These are phyloP conservation scores for Podospora didyma DNA, from an alignment of 495 filamentous ascomycete genomes.

Conservation along the genomic window DNA sequence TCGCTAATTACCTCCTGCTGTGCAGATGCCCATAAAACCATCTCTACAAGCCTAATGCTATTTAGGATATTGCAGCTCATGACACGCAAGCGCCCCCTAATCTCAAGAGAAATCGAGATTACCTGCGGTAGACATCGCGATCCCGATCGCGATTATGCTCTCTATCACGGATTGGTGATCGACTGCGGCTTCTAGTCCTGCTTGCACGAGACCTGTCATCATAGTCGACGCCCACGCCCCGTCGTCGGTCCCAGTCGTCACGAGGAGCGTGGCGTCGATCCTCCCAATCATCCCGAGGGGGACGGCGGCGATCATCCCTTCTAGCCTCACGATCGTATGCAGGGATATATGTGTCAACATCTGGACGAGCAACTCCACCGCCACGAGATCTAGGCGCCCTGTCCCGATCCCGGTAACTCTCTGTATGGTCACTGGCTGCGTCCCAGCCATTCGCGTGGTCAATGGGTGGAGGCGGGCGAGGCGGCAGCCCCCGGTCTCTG, in stretches of 20 bases:
- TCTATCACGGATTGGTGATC: conserved; percentile 41
- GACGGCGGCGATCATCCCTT: conserved; percentile 37
- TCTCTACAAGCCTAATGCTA: too few species aligned
- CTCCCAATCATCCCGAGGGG: conserved; percentile 29
- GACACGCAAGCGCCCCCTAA: neutral
- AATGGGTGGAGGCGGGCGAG: conserved; percentile 38
- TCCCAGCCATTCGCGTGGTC: conserved; percentile 31
- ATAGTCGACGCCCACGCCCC: conserved; percentile 30
- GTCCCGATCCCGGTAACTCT: conserved; percentile 35
- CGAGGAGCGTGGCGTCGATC: conserved; percentile 4
- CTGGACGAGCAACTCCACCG: conserved; percentile 31
- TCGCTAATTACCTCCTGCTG: too few species aligned
- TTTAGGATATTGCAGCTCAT: neutral
- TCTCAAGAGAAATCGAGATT: conserved; percentile 10
- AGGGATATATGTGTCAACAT: conserved; percentile 60
- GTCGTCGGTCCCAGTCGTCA: conserved; percentile 14
- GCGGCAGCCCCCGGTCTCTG: conserved; percentile 43
- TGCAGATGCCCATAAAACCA: too few species aligned
- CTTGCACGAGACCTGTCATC: conserved; percentile 45
- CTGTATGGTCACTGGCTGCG: conserved; percentile 26
- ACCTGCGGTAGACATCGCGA: conserved; percentile 39
- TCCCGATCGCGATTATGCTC: conserved; percentile 42
- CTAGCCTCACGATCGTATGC: conserved; percentile 44
- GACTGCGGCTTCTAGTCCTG: conserved; percentile 46
- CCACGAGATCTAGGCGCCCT: conserved; percentile 25